Conservation (phyloP, 179 eudicot species). For the Patellifolia procumbens region DNA sequence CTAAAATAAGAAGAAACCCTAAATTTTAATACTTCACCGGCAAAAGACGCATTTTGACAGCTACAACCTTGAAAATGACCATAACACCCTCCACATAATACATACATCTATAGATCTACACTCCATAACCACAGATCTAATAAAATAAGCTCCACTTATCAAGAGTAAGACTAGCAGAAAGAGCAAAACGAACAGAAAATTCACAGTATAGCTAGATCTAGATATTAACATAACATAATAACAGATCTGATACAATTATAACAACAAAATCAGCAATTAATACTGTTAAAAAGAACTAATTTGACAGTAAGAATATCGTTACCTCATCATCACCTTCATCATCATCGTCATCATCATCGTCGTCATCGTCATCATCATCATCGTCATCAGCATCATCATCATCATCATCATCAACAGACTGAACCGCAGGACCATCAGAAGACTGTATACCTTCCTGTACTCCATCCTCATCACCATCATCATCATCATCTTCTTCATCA, state of each 20-base stretch:
- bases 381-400: conserved; percentile 50
- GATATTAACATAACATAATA: neutral
- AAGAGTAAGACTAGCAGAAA: neutral
- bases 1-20: neutral
- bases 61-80: neutral
- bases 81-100: neutral
- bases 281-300: neutral
- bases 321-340: conserved; percentile 58
- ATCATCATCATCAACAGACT: conserved; percentile 39
- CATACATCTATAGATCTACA: conserved; percentile 20
- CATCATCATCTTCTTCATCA: conserved; percentile 30
- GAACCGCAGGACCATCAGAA: conserved; percentile 37
- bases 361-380: conserved; percentile 49
- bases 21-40: too few relatives aligned
- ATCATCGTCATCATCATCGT: conserved; percentile 46
- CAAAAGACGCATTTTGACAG: neutral
- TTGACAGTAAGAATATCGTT: neutral
- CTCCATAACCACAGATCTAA: conserved; percentile 14
- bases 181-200: neutral
- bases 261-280: neutral
- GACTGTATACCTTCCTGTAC: conserved; percentile 32
- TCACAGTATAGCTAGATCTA: neutral
- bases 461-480: conserved; percentile 19
- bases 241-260: conserved; percentile 21
- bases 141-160: neutral